Evolutionary conservation across 2,329 filamentous ascomycete species (phyloP).

Genomic region (Leptosphaerulina australis): DNA sequence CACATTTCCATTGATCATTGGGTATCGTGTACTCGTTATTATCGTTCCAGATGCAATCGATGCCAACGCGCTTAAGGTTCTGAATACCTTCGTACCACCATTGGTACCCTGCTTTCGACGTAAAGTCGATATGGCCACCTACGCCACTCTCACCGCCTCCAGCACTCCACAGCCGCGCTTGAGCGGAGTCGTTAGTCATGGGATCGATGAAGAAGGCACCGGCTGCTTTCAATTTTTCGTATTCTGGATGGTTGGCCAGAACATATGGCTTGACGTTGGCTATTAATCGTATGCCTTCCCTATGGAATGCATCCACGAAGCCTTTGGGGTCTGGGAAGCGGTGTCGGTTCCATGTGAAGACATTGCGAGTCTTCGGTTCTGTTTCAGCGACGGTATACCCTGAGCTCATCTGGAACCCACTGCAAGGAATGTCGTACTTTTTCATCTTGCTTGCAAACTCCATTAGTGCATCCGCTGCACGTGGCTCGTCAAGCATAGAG

Average conservation of each 20-base stretch:
- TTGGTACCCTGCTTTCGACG: constrained; percentile 67
- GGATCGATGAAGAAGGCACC: constrained; percentile 69
- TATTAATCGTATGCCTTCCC: constrained; percentile 68
- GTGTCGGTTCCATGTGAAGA: constrained; percentile 73
- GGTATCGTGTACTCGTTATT: constrained; percentile 77
- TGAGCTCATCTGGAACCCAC: constrained; percentile 73
- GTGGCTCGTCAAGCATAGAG: constrained; percentile 62
- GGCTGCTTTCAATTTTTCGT: constrained; percentile 62
- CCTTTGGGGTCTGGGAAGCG: constrained; percentile 71
- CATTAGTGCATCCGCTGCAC: constrained; percentile 62
- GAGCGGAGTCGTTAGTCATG: constrained; percentile 54
- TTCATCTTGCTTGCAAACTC: constrained; percentile 67
- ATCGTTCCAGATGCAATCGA: constrained; percentile 80
- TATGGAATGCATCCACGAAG: constrained; percentile 67
- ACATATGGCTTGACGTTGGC: constrained; percentile 78
- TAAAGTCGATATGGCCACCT: constrained; percentile 76
- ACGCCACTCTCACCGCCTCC: constrained; percentile 73
- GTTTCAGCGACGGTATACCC: constrained; percentile 72
- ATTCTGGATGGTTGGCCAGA: constrained; percentile 69
- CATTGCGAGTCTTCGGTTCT: constrained; percentile 72
- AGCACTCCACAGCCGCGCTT: constrained; percentile 72
- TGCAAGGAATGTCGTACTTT: constrained; percentile 71
- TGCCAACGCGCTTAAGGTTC: constrained; percentile 65
- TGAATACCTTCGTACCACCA: constrained; percentile 76
- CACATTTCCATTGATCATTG: constrained; percentile 68